These are phyloP conservation scores for Gracilaria domingensis DNA, from an alignment of 23 red algal species.

Conservation along the genomic window DNA sequence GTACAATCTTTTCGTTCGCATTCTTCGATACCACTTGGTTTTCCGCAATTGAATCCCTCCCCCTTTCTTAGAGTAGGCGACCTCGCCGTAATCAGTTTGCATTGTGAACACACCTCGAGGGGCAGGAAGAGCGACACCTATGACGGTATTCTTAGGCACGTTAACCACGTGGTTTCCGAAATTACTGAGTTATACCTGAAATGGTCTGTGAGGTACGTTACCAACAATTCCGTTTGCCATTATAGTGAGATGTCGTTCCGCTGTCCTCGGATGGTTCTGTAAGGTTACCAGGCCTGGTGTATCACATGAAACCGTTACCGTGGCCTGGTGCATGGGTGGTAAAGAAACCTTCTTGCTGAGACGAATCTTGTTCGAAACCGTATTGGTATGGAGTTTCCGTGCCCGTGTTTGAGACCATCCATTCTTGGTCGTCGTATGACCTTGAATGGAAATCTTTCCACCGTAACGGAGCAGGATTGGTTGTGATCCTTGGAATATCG, in stretches of 20 bases:
- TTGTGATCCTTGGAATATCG: background rate
- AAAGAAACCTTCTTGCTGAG: background rate
- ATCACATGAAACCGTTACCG: background rate
- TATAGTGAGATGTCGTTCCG: background rate
- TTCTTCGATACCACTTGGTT: too few species aligned
- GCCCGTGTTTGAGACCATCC: too few species aligned
- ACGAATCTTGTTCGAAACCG: too few species aligned
- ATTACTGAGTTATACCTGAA: background rate
- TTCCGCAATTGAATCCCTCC: too few species aligned
- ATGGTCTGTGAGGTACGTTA: background rate
- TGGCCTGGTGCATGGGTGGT: constrained; percentile 8
- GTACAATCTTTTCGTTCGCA: too few species aligned
- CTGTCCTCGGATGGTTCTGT: constrained; percentile 13
- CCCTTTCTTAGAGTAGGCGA: too few species aligned
- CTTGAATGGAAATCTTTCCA: too few species aligned
- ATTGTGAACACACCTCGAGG: background rate
- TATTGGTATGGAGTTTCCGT: too few species aligned
- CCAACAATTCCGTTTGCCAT: constrained; percentile 18
- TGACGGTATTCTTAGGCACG: constrained; percentile 3
- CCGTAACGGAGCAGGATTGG: background rate
- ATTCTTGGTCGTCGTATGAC: too few species aligned
- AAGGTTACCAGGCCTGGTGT: background rate
- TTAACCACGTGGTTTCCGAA: background rate
- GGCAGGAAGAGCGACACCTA: background rate
- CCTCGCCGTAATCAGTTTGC: too few species aligned